Base-by-base conservation (phyloP, 2,329 filamentous ascomycete species). In the Aureobasidium melanogenum region DNA sequence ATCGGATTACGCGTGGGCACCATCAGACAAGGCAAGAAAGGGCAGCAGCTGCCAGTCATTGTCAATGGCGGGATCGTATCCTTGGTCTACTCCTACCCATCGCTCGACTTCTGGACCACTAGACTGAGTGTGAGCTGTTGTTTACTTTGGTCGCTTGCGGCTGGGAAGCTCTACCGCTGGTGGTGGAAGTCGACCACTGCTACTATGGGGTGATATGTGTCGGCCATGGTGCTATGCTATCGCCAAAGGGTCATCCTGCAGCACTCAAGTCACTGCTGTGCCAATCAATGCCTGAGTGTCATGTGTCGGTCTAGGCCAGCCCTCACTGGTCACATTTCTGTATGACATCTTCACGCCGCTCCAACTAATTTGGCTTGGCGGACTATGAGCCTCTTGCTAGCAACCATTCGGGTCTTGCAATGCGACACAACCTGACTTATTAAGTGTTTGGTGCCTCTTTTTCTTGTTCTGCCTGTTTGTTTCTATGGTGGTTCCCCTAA, bases 21-120 rank as follows among this genome's bases (percentile, higher is more conserved):
- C 94, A 73, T 99, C 94, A 62, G 90, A 94, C 70, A 99, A 77
- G 28, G 94, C 94, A 90, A 97, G 97, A 74, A 99, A 99, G 0
- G 94, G 92, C 64, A 99, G 80, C 67, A 97, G 75, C 30, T 86
- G 82, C 94, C 94, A 99, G 71, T 94, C 90, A 76, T 95, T 93
- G 63, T 92, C 88, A 48, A 76, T 79, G 3, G 88, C 88, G 12
- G 93, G 91, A 74, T 97, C 91, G 62, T 78, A 80, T 59, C 86
- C 88, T 67, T 92, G 86, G 22, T 86, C 77, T 36, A 77, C 84
- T 64, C 91, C 91, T 71, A 96, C 90, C 89, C 93, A 97, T 69
- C 82, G 84, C 78, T 97, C 92, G 61, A 97, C 88, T 77, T 99
- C 94, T 34, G 94, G 94, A 9, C 94, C 94, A 72, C 85, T 86